Evolutionary conservation across 805 yeast genomes (phyloP), one percentile per base, ranked within the genome.

Genomic region (Metschnikowia koreensis): DNA sequence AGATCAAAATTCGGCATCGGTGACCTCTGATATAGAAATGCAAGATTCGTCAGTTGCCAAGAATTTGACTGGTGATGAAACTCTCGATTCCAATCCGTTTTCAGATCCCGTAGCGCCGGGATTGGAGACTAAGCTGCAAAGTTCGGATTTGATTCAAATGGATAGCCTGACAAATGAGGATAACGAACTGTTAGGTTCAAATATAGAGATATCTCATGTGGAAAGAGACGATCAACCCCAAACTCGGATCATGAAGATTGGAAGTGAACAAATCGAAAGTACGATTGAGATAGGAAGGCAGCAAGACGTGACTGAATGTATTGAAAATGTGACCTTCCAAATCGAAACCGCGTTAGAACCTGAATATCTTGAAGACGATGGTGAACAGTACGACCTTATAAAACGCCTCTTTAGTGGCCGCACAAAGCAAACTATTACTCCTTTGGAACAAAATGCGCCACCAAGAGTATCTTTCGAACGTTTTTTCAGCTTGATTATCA

Each of bases 281-380:
- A 84, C 94, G 0, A 74, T 86, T 48, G 92, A 89, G 63, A 75
- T 85, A 62, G 96, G 97, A 2, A 77, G 96, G 57, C 99, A 94
- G 66, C 99, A 94, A 66, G 99, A 94, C 73, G 98, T 94, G 16
- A 91, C 97, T 0, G 99, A 94, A 66, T 93, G 98, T 67, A 91
- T 93, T 62, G 96, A 92, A 50, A 94, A 94, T 66, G 97, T 94
- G 7, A 75, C 92, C 12, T 88, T 86, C 57, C 98, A 93, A 66
- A 73, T 94, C 37, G 97, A 93, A 65, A 89, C 96, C 27, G 96
- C 97, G 0, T 76, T 88, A 51, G 83, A 79, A 46, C 96, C 97
- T 0, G 75, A 75, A 13, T 66, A 67, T 1, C 63, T 86, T 44
- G 96, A 87, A 46, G 67, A 66, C 6, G 92, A 91, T 60, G 80